Evolutionary conservation across 2,329 filamentous ascomycete genomes (phyloP), one percentile per base, ranked within the genome.

Genomic region (Colletotrichum eleusines): DNA sequence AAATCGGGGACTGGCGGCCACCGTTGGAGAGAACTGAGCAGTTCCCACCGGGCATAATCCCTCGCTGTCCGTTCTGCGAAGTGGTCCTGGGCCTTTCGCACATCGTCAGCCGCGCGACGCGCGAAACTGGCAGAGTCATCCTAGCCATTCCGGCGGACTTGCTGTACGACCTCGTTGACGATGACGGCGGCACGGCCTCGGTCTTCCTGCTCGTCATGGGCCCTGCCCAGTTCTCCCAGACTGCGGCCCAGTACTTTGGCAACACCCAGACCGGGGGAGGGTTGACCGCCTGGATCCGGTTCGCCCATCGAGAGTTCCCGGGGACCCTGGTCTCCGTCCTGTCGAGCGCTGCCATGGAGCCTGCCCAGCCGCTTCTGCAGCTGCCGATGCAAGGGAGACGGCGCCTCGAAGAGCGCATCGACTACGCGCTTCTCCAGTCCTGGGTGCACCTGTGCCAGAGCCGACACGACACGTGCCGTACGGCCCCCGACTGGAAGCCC

Each of bases 121-220:
- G n/a, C n/a, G n/a, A n/a, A n/a, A n/a, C n/a, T n/a, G n/a, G n/a
- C n/a, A n/a, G n/a, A n/a, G n/a, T n/a, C n/a, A n/a, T n/a, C n/a
- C n/a, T n/a, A n/a, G n/a, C n/a, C n/a, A n/a, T n/a, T n/a, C n/a
- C n/a, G n/a, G n/a, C n/a, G n/a, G n/a, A n/a, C n/a, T n/a, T n/a
- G n/a, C n/a, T n/a, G n/a, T n/a, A n/a, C n/a, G n/a, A n/a, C n/a
- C n/a, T n/a, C n/a, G n/a, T n/a, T n/a, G n/a, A n/a, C n/a, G n/a
- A n/a, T n/a, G n/a, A n/a, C n/a, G n/a, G n/a, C n/a, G n/a, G n/a
- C n/a, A n/a, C n/a, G n/a, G 11, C 31, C 20, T 66, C 63, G 2
- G 63, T 66, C 5, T 53, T 66, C 44, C 23, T 66, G 4, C 55
- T 66, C 23, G 12, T 66, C 23, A 60, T 66, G 54, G 51, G 38